A percentile compares a stretch with the other conserved stretches of the same genome.
These are phyloP conservation scores for Solanum bulbocastanum DNA, from an alignment of 257 asterid genomes.

Conservation along the genomic window DNA sequence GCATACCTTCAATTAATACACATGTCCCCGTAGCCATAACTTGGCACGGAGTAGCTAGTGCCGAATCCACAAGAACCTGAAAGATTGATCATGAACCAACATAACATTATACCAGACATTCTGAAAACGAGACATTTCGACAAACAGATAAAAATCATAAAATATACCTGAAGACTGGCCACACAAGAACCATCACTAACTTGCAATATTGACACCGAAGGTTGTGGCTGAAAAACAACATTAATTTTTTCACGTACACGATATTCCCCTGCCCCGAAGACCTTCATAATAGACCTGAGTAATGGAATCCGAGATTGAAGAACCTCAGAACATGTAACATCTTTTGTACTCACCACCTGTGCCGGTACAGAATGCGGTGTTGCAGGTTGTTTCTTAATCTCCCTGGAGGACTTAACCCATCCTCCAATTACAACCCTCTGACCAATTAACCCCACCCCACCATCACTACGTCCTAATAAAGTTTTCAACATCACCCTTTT, in stretches of 20 bases:
- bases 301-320: conserved; percentile 54
- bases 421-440: conserved; percentile 66
- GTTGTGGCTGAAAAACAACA: conserved; percentile 30
- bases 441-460: conserved; percentile 47
- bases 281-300: conserved; percentile 42
- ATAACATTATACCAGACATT: background rate
- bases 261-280: conserved; percentile 47
- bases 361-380: background rate
- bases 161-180: conserved; percentile 44
- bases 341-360: conserved; percentile 23
- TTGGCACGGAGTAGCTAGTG: conserved; percentile 43
- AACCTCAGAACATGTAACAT: conserved; percentile 49
- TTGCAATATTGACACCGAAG: conserved; percentile 43
- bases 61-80: conserved; percentile 72
- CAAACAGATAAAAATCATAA: background rate
- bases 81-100: background rate
- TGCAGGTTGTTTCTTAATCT: conserved; percentile 36
- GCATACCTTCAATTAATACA: conserved; percentile 54
- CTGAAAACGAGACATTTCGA: background rate
- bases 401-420: conserved; percentile 81
- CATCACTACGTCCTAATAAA: conserved; percentile 39
- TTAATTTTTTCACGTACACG: conserved; percentile 40
- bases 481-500: conserved; percentile 51
- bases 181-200: conserved; percentile 75
- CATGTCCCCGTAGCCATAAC: conserved; percentile 82